Conservation (phyloP, 1,139 yeast genomes). For the Sugiyamaella novakii region DNA sequence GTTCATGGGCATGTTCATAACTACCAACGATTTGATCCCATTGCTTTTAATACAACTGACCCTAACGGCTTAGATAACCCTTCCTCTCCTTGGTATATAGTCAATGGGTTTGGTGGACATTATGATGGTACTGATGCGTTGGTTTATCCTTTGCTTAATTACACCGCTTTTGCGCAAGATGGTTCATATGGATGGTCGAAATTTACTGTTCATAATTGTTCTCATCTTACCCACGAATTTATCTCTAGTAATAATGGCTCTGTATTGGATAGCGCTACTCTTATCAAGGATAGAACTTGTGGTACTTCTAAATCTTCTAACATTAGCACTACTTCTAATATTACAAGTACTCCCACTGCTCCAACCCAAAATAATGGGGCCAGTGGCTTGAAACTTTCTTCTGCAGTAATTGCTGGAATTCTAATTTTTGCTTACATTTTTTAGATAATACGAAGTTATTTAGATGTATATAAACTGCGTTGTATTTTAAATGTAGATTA, state of each 20-base stretch:
- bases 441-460: too few relatives aligned
- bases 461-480: neutral
- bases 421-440: neutral
- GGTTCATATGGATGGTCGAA: slow-evolving; percentile 41
- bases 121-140: slow-evolving; percentile 35
- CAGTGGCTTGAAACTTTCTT: neutral
- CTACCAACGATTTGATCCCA: slow-evolving; percentile 36
- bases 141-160: slow-evolving; percentile 19
- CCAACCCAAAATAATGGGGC: neutral
- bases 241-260: slow-evolving; percentile 46
- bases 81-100: slow-evolving; percentile 35
- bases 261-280: slow-evolving; percentile 38
- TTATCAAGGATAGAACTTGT: slow-evolving; percentile 29
- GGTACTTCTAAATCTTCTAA: neutral
- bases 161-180: slow-evolving; percentile 25
- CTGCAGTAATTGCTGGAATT: neutral
- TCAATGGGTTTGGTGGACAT: slow-evolving; percentile 39
- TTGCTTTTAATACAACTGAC: slow-evolving; percentile 30
- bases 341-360: slow-evolving; percentile 4
- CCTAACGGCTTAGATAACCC: slow-evolving; percentile 37
- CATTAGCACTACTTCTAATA: slow-evolving; percentile 1
- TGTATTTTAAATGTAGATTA: too few relatives aligned
- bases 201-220: slow-evolving; percentile 54
- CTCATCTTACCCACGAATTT: slow-evolving; percentile 48
- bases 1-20: slow-evolving; percentile 39